Percentiles rank a stretch among this genome's conserved stretches.
Conservation (phyloP, 164 flowering plant genomes). For the Kingdonia uniflora region DNA sequence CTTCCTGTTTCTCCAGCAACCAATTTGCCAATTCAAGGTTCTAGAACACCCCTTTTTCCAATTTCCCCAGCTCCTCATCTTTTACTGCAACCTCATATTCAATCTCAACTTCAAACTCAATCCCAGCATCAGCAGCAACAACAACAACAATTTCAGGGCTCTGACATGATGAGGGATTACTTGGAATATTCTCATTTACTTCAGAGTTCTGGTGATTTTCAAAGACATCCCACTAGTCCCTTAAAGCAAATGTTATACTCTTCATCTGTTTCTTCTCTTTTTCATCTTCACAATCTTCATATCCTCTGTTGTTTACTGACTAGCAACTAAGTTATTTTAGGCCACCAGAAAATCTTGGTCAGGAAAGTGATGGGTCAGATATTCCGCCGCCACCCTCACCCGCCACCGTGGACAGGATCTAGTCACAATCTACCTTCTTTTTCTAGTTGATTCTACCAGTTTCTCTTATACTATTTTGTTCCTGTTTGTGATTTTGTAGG, state of each 20-base stretch:
- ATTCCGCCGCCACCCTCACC: constrained; percentile 16
- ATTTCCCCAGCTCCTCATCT: constrained; percentile 7
- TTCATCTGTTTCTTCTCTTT: constrained; percentile 4
- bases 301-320: constrained; percentile 17
- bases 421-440: constrained; percentile 22
- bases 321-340: constrained; percentile 15
- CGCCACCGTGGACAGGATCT: constrained; percentile 29
- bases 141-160: constrained; percentile 8
- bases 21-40: constrained; percentile 10
- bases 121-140: not conserved
- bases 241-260: constrained; percentile 21
- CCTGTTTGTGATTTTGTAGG: too few relatives aligned
- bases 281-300: constrained; percentile 14
- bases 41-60: constrained; percentile 18
- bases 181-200: constrained; percentile 45
- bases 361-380: constrained; percentile 16
- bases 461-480: too few relatives aligned
- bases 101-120: too few relatives aligned
- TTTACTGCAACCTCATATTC: not conserved
- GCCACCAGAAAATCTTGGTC: constrained; percentile 21
- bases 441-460: not conserved
- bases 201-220: constrained; percentile 30
- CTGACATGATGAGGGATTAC: constrained; percentile 31
- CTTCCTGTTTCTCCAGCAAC: constrained; percentile 8
- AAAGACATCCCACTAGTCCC: constrained; percentile 15